Percentiles rank a stretch among this genome's conserved stretches.
These are phyloP conservation scores for Leishmania martiniquensis DNA, from an alignment of 208 protist species.

Conservation along the genomic window DNA sequence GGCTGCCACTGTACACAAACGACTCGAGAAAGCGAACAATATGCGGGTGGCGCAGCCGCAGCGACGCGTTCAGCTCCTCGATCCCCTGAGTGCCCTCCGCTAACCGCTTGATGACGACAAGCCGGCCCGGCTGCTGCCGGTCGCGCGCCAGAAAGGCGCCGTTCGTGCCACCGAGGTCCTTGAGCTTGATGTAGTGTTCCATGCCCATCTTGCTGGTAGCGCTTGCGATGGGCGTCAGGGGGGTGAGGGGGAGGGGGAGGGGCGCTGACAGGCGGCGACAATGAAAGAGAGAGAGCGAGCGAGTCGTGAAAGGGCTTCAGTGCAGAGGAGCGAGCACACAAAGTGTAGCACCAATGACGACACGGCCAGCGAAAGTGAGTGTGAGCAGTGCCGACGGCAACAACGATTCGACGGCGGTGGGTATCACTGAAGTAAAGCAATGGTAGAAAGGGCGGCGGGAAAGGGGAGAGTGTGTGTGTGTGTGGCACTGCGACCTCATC, in stretches of 20 bases:
- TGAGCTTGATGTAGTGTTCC: slow-evolving; percentile 83
- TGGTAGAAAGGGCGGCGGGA: background rate
- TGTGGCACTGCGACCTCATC: no score
- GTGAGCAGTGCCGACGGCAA: background rate
- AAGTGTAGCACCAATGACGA: background rate
- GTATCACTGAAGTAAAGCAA: background rate
- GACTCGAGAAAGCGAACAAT: slow-evolving; percentile 81
- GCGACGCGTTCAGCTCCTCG: slow-evolving; percentile 78
- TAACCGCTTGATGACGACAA: slow-evolving; percentile 85
- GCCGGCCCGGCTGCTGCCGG: slow-evolving; percentile 51
- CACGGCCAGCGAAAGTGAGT: background rate
- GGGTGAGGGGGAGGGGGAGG: background rate
- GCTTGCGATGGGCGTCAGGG: background rate
- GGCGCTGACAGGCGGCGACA: background rate
- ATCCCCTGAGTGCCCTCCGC: slow-evolving; percentile 61
- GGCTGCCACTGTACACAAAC: slow-evolving; percentile 61
- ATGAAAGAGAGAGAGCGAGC: background rate
- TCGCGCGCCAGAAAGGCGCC: slow-evolving; percentile 73
- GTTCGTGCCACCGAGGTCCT: slow-evolving; percentile 79
- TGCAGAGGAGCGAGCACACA: background rate
- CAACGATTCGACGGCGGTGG: background rate
- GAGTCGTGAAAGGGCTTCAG: background rate
- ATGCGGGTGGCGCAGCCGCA: slow-evolving; percentile 81
- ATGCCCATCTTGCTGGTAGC: slow-evolving; percentile 58
- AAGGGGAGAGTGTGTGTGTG: background rate